phyloP scores from a whole-genome alignment of 495 filamentous ascomycete species.

The Astrothelium macrocarpum region DNA sequence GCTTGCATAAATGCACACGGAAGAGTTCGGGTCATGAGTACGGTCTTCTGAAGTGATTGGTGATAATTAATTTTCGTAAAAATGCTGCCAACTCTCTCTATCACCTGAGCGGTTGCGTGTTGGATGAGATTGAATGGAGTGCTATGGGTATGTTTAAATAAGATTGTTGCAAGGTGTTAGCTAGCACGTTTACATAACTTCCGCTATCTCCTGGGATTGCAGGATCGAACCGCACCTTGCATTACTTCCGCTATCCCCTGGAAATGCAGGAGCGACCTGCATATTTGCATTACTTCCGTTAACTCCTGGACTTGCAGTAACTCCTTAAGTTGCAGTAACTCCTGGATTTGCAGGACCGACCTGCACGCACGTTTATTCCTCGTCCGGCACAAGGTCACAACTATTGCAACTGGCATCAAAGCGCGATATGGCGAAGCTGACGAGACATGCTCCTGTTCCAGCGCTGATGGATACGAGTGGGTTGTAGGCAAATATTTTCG shows the following conservation, averaged over 20 bases:
- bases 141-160: too few relatives aligned
- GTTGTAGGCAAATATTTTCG: not conserved
- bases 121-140: not conserved
- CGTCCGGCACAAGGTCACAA: not conserved
- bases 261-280: not conserved
- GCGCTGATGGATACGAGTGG: not conserved
- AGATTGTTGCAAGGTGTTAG: not conserved
- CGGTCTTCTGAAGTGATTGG: too few relatives aligned
- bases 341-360: not conserved
- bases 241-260: not conserved
- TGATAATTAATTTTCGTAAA: too few relatives aligned
- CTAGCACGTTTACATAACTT: not conserved
- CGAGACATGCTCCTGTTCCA: not conserved
- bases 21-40: too few relatives aligned
- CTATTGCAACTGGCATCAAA: not conserved
- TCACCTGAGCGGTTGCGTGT: not conserved
- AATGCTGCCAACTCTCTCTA: not conserved
- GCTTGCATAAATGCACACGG: too few relatives aligned
- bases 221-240: not conserved
- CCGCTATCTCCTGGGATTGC: too few relatives aligned
- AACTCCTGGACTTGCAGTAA: too few relatives aligned
- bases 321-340: too few relatives aligned
- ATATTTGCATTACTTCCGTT: not conserved
- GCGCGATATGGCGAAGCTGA: not conserved
- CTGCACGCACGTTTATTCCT: not conserved